Evolutionary conservation across 2,329 filamentous ascomycete genomes (phyloP).

Genomic region (Stagonosporopsis rhizophila): DNA sequence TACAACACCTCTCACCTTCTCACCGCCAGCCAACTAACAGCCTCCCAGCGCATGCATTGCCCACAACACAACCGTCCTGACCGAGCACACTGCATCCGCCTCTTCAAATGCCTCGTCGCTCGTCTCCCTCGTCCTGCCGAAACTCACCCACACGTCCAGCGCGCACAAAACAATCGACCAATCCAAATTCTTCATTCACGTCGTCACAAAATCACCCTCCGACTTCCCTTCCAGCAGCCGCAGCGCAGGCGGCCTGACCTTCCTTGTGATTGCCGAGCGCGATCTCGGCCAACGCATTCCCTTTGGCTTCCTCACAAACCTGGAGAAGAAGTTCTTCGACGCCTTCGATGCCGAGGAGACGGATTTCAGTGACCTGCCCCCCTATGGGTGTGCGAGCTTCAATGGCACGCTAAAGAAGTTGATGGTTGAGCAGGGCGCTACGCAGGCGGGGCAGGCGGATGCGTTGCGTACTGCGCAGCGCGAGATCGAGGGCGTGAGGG

Average conservation of each 20-base stretch:
- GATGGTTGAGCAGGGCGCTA: conserved; percentile 85
- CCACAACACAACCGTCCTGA: conserved; percentile 88
- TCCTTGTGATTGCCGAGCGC: conserved; percentile 85
- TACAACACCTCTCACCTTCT: conserved; percentile 24
- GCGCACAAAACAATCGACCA: conserved; percentile 96
- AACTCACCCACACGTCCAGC: conserved; percentile 80
- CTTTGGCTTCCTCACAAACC: conserved; percentile 90
- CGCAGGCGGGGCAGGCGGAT: conserved; percentile 73
- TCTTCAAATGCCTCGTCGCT: conserved; percentile 84
- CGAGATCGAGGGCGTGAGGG: conserved; percentile 90
- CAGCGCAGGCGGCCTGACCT: conserved; percentile 83
- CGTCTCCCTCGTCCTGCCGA: conserved; percentile 92
- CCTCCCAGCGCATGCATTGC: conserved; percentile 83
- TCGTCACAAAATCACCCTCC: conserved; percentile 83
- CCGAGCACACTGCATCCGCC: conserved; percentile 89
- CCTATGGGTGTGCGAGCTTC: conserved; percentile 90
- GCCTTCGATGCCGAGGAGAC: conserved; percentile 71
- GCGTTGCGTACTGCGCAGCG: conserved; percentile 81
- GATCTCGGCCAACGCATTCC: conserved; percentile 85
- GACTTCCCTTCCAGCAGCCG: conserved; percentile 61
- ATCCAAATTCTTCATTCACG: conserved; percentile 91
- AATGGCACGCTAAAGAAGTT: conserved; percentile 78
- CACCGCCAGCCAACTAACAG: conserved; percentile 22
- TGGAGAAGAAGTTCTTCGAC: conserved; percentile 84
- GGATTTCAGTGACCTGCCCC: conserved; percentile 78